Conservation (phyloP, 176 grass and related monocot genomes). For the Neostapfia colusana region DNA sequence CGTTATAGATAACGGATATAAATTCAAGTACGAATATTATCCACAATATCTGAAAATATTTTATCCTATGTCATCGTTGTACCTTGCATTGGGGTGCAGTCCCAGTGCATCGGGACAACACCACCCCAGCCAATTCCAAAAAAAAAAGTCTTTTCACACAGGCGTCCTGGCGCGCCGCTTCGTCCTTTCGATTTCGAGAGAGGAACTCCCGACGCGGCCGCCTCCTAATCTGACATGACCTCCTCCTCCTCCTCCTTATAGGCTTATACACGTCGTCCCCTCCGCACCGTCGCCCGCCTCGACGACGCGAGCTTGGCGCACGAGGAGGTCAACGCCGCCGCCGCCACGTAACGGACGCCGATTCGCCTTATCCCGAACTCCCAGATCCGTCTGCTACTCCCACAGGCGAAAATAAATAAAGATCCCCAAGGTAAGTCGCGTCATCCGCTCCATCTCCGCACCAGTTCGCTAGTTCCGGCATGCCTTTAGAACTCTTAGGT, state of each 20-base stretch:
- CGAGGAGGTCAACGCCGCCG: not conserved
- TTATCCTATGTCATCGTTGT: too few species aligned
- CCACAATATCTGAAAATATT: too few species aligned
- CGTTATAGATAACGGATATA: too few species aligned
- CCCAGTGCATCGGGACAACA: too few species aligned
- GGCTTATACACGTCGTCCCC: not conserved
- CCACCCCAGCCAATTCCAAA: not conserved
- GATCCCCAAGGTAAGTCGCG: not conserved
- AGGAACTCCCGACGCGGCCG: not conserved
- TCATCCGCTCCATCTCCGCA: not conserved
- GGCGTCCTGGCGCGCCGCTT: not conserved
- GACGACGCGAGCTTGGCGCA: not conserved
- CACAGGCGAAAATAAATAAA: not conserved
- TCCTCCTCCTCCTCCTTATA: not conserved
- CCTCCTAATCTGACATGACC: conserved; percentile 24
- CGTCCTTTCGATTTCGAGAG: not conserved
- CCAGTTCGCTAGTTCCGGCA: not conserved
- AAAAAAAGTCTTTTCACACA: not conserved
- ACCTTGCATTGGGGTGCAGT: too few species aligned
- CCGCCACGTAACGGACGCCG: not conserved
- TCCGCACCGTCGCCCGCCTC: not conserved
- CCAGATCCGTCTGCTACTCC: conserved; percentile 26
- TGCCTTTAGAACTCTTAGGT: not conserved
- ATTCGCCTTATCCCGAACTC: not conserved
- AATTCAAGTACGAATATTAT: too few species aligned